Evolutionary conservation across 495 filamentous ascomycete genomes (phyloP).

Genomic region (Penicillium pancosmium): DNA sequence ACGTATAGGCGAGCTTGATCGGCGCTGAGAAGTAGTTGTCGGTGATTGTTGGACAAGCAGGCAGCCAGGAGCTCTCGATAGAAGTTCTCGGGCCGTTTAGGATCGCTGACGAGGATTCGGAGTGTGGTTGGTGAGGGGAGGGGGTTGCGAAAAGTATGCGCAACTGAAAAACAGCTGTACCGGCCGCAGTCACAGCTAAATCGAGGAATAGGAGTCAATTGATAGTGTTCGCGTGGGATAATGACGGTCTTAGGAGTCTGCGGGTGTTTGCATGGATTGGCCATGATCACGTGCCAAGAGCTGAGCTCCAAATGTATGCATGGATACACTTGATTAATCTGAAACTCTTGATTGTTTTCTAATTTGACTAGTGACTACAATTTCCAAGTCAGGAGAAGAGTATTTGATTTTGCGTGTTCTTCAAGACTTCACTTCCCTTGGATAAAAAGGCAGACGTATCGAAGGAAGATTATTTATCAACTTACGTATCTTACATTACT

Average conservation of each 20-base stretch:
- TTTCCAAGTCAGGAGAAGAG: no score
- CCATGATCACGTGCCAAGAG: constrained; percentile 21
- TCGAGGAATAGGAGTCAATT: constrained; percentile 9
- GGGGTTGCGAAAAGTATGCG: background rate
- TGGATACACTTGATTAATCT: background rate
- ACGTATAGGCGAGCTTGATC: background rate
- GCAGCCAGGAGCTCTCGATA: background rate
- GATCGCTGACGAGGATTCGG: background rate
- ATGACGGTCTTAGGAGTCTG: constrained; percentile 12
- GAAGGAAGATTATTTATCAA: background rate
- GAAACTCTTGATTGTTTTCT: no score
- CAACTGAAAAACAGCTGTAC: background rate
- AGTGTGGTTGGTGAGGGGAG: background rate
- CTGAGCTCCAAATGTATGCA: constrained; percentile 4
- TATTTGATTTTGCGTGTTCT: no score
- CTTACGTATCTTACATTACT: background rate
- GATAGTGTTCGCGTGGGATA: constrained; percentile 2
- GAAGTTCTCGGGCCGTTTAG: background rate
- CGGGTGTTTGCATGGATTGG: constrained; percentile 22
- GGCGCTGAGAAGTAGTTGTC: background rate
- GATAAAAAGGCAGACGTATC: no score
- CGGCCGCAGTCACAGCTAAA: background rate
- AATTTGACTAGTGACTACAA: no score
- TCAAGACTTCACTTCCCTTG: no score
- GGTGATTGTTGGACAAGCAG: background rate